phyloP scores from a whole-genome alignment of 225 moss, liverwort and hornwort genomes.

The Pseudoscleropodium purum region DNA sequence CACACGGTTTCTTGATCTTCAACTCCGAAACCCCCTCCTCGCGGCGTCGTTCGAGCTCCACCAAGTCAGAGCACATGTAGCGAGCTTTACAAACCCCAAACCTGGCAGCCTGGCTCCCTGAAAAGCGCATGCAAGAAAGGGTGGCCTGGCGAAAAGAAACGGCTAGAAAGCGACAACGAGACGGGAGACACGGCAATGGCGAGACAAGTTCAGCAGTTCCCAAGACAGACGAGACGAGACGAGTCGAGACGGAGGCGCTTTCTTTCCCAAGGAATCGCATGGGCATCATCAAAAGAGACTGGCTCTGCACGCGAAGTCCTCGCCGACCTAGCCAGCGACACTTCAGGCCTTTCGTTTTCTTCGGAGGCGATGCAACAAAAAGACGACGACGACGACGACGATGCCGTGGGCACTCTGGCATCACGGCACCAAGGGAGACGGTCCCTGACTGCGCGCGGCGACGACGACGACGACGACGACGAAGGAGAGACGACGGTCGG shows the following conservation, averaged over 20 bases:
- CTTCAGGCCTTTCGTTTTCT: background rate
- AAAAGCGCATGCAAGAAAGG: slow-evolving; percentile 4
- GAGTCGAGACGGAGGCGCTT: background rate
- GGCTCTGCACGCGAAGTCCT: background rate
- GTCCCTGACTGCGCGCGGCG: background rate
- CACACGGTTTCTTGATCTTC: background rate
- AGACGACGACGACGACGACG: background rate
- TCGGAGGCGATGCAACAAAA: background rate
- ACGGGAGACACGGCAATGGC: background rate
- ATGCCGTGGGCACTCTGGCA: background rate
- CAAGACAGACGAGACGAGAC: background rate
- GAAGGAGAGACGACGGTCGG: background rate
- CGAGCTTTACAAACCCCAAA: background rate
- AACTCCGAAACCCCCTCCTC: background rate
- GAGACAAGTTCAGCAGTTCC: background rate
- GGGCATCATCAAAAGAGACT: background rate
- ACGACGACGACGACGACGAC: background rate
- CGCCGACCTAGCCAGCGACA: background rate
- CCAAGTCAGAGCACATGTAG: background rate
- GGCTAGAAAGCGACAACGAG: slow-evolving; percentile 10
- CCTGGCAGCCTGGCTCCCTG: background rate
- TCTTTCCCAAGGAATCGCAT: background rate
- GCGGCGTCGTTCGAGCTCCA: background rate
- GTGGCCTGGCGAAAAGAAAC: background rate
- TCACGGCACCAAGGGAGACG: background rate